Evolutionary conservation across 2,329 filamentous ascomycete genomes (phyloP), one percentile per base, ranked within the genome.

Genomic region (Aureobasidium melanogenum): DNA sequence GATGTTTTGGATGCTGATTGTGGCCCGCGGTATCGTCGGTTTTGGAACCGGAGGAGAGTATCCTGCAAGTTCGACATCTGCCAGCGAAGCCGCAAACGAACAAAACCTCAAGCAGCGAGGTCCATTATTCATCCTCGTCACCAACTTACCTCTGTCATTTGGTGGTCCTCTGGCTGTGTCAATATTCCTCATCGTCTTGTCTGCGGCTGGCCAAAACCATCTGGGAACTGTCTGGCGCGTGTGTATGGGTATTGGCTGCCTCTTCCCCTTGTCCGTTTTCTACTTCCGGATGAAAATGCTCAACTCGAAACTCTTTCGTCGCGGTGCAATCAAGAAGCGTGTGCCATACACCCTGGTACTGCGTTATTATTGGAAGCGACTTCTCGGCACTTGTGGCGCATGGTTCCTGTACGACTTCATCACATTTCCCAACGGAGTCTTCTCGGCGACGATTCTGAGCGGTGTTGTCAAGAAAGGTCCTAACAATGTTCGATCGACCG

Each of bases 241-340:
- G 1, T 80, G 78, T 65, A 79, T 80, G 60, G 78, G 75, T 6
- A 77, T 81, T 46, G 78, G 78, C 24, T 76, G 76, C 39, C 65
- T 80, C 44, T 72, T 81, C 17, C 82, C 82, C 0, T 69, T 84
- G 9, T 76, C 77, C 2, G 75, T 84, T 44, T 81, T 84, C 62
- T 82, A 82, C 68, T 82, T 84, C 63, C 80, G 82, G 15, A 69
- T 84, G 43, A 80, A 75, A 64, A 79, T 81, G 76, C 70, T 80
- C 36, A 83, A 77, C 70, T 82, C 72, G 51, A 79, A 72, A 67
- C 79, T 80, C 12, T 81, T 80, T 64, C 76, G 76, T 28, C 78
- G 78, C 1, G 78, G 80, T 4, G 81, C 81, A 0, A 84, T 83
- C 69, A 81, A 83, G 66, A 71, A 68, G 22, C 69, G 70, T 8